A percentile compares a stretch with the other conserved stretches of the same genome.
These are phyloP conservation scores for Populus hybrid DNA, from an alignment of 441 rosid species.

Conservation along the genomic window DNA sequence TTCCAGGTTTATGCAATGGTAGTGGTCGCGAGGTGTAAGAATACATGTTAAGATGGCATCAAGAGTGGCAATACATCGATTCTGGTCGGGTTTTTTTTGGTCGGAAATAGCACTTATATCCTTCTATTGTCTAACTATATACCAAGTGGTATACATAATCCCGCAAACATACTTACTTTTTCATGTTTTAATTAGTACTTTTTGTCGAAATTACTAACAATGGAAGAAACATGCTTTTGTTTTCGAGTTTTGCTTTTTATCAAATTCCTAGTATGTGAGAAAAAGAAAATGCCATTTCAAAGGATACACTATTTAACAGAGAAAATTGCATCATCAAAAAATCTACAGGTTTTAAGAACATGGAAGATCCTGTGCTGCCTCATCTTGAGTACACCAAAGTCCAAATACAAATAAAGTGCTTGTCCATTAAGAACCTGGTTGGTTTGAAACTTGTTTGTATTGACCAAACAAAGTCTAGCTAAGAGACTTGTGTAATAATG, in stretches of 20 bases:
- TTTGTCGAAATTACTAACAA: neutral
- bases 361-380: neutral
- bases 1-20: too few relatives aligned
- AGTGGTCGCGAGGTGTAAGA: neutral
- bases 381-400: neutral
- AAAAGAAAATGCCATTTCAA: neutral
- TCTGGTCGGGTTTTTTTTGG: neutral
- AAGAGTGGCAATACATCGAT: slow-evolving; percentile 1
- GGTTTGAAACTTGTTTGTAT: neutral
- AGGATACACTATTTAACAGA: neutral
- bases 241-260: neutral
- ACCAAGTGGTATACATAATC: neutral
- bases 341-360: slow-evolving; percentile 2
- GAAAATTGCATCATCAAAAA: neutral
- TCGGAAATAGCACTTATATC: neutral
- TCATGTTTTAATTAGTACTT: neutral
- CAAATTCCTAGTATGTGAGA: neutral
- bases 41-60: neutral
- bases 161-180: neutral
- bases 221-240: neutral
- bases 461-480: neutral
- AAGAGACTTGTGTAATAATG: slow-evolving; percentile 7
- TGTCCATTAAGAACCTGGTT: neutral
- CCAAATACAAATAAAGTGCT: neutral
- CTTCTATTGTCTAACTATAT: neutral